Base-by-base conservation (phyloP, 495 filamentous ascomycete species). In the Rusavskia elegans region DNA sequence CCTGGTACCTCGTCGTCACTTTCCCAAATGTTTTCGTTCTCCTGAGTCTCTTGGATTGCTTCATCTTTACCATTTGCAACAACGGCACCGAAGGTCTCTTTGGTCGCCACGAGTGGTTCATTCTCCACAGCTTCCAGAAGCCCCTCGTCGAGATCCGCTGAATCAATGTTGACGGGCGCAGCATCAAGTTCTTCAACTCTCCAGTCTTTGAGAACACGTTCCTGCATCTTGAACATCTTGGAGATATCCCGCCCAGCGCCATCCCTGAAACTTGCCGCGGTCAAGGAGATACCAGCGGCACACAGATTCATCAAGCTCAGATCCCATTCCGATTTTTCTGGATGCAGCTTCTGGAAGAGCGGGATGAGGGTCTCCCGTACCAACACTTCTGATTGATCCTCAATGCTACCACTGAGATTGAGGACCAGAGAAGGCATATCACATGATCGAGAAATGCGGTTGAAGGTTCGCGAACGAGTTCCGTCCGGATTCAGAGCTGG, bases 271-370 rank as follows among this genome's bases (percentile, higher is more conserved):
- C 71, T 67, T 1, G 70, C 72, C 2, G 76, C 79, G 19, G 71
- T 73, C 53, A 81, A 76, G 2, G 77, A 72, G 80, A 97, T 89
- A 59, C 93, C 89, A 1, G 85, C 84, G 2, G 87, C 87, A 20
- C 85, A 88, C 14, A 97, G 66, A 59, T 97, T 97, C 48, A 97
- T 66, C 39, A 95, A 62, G 50, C 82, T 84, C 14, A 94, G 66
- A 58, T 87, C 83, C 83, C 85, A 93, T 6, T 78, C 82, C 4
- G 69, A 70, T 53, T 74, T 75, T 55, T 79, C 78, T 0, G 81
- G 79, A 56, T 90, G 82, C 14, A 95, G 67, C 53, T 77, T 80
- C 13, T 78, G 76, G 58, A 95, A 92, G 63, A 93, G 70, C 0
- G 77, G 73, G 6, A 87, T 50, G 13, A 88, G 63, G 20, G 66